These are phyloP conservation scores for Pilatotrama ljubarskyi DNA, from an alignment of 768 basidiomycete species.

Conservation along the genomic window DNA sequence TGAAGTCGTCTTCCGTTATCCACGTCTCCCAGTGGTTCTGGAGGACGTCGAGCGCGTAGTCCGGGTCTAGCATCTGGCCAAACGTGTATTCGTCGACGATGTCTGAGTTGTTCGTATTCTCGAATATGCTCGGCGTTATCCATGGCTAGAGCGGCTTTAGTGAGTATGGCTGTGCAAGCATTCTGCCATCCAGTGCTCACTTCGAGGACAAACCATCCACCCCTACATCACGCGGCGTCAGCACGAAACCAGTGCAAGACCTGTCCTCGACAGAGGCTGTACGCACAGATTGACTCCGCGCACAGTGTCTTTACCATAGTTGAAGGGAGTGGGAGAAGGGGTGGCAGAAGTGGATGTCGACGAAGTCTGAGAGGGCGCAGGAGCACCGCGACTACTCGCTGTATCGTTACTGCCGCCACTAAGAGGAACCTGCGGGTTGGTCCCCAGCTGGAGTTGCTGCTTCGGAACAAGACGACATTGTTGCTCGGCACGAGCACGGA, in stretches of 20 bases:
- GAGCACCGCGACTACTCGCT: not conserved
- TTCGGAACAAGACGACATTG: slow-evolving; percentile 10
- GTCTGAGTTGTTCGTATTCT: slow-evolving; percentile 53
- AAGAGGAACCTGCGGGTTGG: not conserved
- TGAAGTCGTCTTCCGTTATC: slow-evolving; percentile 72
- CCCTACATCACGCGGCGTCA: slow-evolving; percentile 35
- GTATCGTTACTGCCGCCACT: not conserved
- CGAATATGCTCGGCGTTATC: slow-evolving; percentile 77
- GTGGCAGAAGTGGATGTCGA: not conserved
- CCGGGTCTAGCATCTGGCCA: slow-evolving; percentile 49
- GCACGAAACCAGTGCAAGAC: not conserved
- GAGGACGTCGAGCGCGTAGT: slow-evolving; percentile 44
- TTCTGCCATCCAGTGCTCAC: slow-evolving; percentile 29
- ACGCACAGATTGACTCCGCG: slow-evolving; percentile 66
- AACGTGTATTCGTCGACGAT: slow-evolving; percentile 67
- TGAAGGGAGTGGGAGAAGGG: slow-evolving; percentile 35
- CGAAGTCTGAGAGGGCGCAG: slow-evolving; percentile 6
- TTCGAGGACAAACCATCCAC: slow-evolving; percentile 67
- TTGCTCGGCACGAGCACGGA: not conserved
- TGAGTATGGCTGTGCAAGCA: not conserved
- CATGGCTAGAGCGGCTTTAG: slow-evolving; percentile 51
- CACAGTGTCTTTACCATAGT: slow-evolving; percentile 46
- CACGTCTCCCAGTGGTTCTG: slow-evolving; percentile 62
- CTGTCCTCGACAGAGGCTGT: not conserved
- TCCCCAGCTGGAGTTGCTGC: not conserved